Base-by-base conservation (phyloP, 2,329 filamentous ascomycete genomes). In the Orbilia blumenaviensis region DNA sequence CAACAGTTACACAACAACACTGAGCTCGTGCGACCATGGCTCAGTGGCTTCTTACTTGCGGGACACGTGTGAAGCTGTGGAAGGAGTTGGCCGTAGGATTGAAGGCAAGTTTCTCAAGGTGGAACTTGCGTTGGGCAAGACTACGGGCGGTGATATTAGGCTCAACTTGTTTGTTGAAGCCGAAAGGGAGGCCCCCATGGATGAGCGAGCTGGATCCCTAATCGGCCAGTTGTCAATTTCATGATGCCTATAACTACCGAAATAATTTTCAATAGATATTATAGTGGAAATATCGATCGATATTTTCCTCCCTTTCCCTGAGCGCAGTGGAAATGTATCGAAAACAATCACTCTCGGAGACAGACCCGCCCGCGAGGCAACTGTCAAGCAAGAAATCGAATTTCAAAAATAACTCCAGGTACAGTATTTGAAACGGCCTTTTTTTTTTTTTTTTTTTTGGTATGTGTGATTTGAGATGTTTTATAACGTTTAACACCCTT, bases 231-330 rank as follows among this genome's bases (percentile, higher is more conserved):
- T 50, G 6, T 38, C 44, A 27, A 32, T 60, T 21, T 56, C 16
- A 16, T 14, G 8, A 50, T 44, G 7, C 12, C 5, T 6, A 12
- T 46, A 66, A 76, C 81, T 21, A 44, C 7, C 44, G 38, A 8
- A 41, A 41, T n/a, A 7, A 16, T 44, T 3, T 34, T 34, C 10
- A 34, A 34, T 34, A 34, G n/a, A n/a, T n/a, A n/a, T n/a, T n/a
- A n/a, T n/a, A n/a, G n/a, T n/a, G n/a, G n/a, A n/a, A n/a, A n/a
- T 48, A 10, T 27, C n/a, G n/a, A 3, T 36, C n/a, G 44, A 18
- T 18, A n/a, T n/a, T n/a, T n/a, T n/a, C n/a, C n/a, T n/a, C n/a
- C n/a, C n/a, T n/a, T n/a, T n/a, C n/a, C n/a, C n/a, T n/a, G n/a
- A n/a, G n/a, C n/a, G n/a, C n/a, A n/a, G n/a, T n/a, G n/a, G n/a